A percentile compares a stretch with the other conserved stretches of the same genome.
Conservation (phyloP, 2,329 filamentous ascomycete species). For the Trichoderma sp. region DNA sequence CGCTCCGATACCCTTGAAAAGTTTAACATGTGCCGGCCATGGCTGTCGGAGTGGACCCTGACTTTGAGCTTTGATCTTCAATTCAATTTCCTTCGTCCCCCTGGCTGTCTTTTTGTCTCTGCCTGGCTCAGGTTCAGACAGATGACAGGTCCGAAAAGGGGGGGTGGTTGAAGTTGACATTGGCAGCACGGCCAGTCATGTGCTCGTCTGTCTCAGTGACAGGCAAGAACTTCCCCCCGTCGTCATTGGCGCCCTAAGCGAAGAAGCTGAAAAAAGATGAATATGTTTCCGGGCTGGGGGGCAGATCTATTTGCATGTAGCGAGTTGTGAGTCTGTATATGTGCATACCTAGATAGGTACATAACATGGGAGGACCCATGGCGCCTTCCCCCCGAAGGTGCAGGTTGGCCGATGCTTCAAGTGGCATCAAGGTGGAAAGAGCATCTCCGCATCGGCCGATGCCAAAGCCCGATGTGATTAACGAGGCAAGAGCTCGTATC, state of each 20-base stretch:
- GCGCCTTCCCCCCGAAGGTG: neutral
- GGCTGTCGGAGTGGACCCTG: neutral
- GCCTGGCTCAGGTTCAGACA: neutral
- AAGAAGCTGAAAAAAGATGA: neutral
- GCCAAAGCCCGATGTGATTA: neutral
- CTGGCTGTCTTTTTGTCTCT: neutral
- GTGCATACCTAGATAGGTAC: too few species aligned
- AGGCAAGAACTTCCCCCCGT: neutral
- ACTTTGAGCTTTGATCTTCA: neutral
- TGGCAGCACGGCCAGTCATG: neutral
- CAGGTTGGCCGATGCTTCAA: neutral
- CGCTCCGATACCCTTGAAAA: slow-evolving; percentile 12
- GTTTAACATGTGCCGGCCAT: neutral
- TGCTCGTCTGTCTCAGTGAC: neutral
- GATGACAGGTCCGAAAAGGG: neutral
- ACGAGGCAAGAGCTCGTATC: neutral
- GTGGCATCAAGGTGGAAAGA: neutral
- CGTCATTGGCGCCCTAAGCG: slow-evolving; percentile 2
- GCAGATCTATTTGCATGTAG: neutral
- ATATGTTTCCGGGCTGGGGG: neutral
- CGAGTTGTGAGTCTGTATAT: neutral
- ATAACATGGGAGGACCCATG: neutral
- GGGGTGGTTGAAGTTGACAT: neutral
- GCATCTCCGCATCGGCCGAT: neutral
- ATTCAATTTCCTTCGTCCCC: neutral